Evolutionary conservation across 2,329 filamentous ascomycete species (phyloP), one percentile per base, ranked within the genome.

Genomic region (Talaromyces verruculosus): DNA sequence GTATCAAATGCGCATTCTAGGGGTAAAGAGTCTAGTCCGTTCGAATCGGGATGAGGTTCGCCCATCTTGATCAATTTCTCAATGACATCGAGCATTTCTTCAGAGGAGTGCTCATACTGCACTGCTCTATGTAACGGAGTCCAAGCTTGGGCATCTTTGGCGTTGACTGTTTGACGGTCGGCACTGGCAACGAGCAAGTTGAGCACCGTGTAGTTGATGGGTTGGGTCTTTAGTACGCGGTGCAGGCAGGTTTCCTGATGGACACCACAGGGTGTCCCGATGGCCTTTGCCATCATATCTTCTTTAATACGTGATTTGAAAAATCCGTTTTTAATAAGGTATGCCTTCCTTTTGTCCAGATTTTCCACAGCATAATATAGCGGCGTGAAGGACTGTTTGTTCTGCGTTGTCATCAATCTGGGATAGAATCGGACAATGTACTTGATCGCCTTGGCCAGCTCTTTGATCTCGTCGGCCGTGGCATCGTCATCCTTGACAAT

Each of bases 301-400:
- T 49, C 45, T 49, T 49, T 49, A 28, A 49, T 49, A 13, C 45
- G 45, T 28, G 45, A 49, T 49, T 49, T 49, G 45, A 49, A 49
- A 25, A 49, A 49, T 25, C 45, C 45, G 45, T 49, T 49, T 49
- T 49, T 49, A 22, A 49, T 49, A 25, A 49, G 22, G 19, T 49
- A 49, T 25, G 45, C 45, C 45, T 49, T 49, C 45, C 45, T 49
- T n/a, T 25, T 49, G 45, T 49, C 45, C 45, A 49, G 19, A 25
- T 49, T 49, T 49, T 49, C 45, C 45, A 49, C 45, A 11, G 19
- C 22, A 28, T 49, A 49, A 7, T 49, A 49, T 5, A 49, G 22
- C 11, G 45, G 45, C 45, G 45, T 49, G n/a, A 49, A 49, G 10
- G 19, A 49, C 45, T 49, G 45, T 49, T 49, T 49, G 19, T 49